These are phyloP conservation scores for Dendrobium huoshanense DNA, from an alignment of 106 monocot genomes.

Conservation along the genomic window DNA sequence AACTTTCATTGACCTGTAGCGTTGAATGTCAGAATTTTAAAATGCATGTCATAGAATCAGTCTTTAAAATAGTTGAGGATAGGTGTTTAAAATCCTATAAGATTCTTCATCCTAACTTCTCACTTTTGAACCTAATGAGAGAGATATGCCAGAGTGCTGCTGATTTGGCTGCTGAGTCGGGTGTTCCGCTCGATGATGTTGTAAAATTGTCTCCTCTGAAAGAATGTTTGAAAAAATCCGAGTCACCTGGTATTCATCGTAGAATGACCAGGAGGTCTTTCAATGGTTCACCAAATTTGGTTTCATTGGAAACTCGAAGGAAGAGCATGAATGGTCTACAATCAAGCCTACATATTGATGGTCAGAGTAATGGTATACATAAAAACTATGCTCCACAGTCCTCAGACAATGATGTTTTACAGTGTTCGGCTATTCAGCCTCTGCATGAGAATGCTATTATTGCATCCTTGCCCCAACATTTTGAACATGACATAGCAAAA, in stretches of 20 bases:
- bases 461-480: slow-evolving; percentile 38
- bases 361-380: not conserved
- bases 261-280: not conserved
- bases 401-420: slow-evolving; percentile 3
- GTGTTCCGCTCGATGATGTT: slow-evolving; percentile 14
- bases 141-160: slow-evolving; percentile 34
- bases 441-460: slow-evolving; percentile 28
- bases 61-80: slow-evolving; percentile 36
- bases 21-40: slow-evolving; percentile 15
- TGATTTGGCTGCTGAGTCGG: slow-evolving; percentile 27
- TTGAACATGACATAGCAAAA: slow-evolving; percentile 66
- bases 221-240: slow-evolving; percentile 7
- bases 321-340: not conserved
- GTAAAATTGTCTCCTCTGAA: slow-evolving; percentile 7
- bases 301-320: not conserved
- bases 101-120: slow-evolving; percentile 32
- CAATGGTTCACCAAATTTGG: slow-evolving; percentile 3
- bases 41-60: slow-evolving; percentile 24
- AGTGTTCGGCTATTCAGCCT: slow-evolving; percentile 10
- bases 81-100: slow-evolving; percentile 39
- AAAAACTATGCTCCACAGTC: not conserved
- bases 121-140: slow-evolving; percentile 39
- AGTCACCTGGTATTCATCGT: not conserved
- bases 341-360: not conserved
- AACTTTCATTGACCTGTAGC: slow-evolving; percentile 32